Evolutionary conservation across 2,329 filamentous ascomycete genomes (phyloP), one percentile per base, ranked within the genome.

Genomic region (Cladosporium phlei): DNA sequence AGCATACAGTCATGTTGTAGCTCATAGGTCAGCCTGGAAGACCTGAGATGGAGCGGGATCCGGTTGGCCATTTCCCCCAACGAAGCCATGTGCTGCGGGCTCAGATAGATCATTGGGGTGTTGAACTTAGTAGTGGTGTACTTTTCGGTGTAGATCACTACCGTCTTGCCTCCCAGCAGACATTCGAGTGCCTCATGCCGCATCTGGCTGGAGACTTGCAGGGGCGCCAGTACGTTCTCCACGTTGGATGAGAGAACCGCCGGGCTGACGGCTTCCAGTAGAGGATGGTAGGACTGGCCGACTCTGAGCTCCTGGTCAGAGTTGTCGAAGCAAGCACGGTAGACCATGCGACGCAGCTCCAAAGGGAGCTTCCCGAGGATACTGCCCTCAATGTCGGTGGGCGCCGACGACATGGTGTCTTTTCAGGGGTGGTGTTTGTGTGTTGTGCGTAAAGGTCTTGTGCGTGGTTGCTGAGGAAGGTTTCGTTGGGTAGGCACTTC

Each of bases 291-390:
- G 17, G 21, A 6, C 30, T 24, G 20, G 2, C 3, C n/a, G n/a
- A 14, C 9, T 14, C 11, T 11, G 21, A 38, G 17, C 1, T 16
- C 20, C 7, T 4, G 9, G n/a, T 38, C 35, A n/a, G 22, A 25
- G 35, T n/a, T n/a, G n/a, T n/a, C n/a, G n/a, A n/a, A n/a, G 22
- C 35, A 6, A 27, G 19, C 14, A 17, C 22, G n/a, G 11, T 38
- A 34, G 30, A 44, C 25, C 30, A 28, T 44, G 30, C 27, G 27
- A 30, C 30, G 30, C 19, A 44, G 16, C 29, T 43, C 39, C 4
- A 9, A 14, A 5, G 39, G 39, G 2, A 43, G 29, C 4, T 29
- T 20, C 14, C 21, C 22, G 8, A 43, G 20, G 11, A 22, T 21
- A 16, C 28, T 33, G 29, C 27, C n/a, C 14, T 17, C 21, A 28